Evolutionary conservation across 768 basidiomycete species (phyloP).

Genomic region (Crassisporium funariophilum): DNA sequence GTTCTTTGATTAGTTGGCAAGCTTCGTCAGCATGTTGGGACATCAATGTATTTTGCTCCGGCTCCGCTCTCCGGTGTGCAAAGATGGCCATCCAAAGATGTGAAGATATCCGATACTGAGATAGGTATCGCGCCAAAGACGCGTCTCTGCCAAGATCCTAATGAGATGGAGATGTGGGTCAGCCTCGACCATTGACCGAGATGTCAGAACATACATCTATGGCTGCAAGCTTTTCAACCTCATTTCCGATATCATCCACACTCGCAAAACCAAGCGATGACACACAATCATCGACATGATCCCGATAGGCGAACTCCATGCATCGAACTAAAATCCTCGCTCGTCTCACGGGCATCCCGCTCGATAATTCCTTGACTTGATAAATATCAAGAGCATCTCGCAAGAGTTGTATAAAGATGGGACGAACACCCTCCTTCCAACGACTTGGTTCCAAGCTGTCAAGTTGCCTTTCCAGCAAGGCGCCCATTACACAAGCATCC

Average conservation of each 20-base stretch:
- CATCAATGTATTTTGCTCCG: conserved; percentile 46
- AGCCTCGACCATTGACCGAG: not conserved
- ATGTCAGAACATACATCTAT: conserved; percentile 39
- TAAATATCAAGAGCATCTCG: conserved; percentile 56
- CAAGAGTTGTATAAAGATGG: conserved; percentile 44
- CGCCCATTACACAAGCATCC: conserved; percentile 44
- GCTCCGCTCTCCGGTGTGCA: conserved; percentile 56
- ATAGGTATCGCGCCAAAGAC: conserved; percentile 31
- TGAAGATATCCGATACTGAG: conserved; percentile 54
- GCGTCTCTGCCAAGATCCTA: conserved; percentile 40
- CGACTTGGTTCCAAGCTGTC: conserved; percentile 52
- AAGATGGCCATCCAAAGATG: conserved; percentile 76
- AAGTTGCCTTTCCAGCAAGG: conserved; percentile 64
- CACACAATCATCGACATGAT: conserved; percentile 24
- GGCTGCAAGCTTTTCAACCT: conserved; percentile 43
- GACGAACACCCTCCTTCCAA: conserved; percentile 58
- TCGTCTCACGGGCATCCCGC: conserved; percentile 54
- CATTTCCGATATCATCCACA: conserved; percentile 39
- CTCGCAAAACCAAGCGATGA: conserved; percentile 26
- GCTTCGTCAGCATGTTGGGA: conserved; percentile 56
- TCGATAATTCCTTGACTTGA: conserved; percentile 23
- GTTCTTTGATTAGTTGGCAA: conserved; percentile 45
- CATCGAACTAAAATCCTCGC: conserved; percentile 56
- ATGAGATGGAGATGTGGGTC: not conserved
- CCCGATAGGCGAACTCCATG: conserved; percentile 54